phyloP scores from a whole-genome alignment of 139 green algal genomes.

The Closterium sp. region DNA sequence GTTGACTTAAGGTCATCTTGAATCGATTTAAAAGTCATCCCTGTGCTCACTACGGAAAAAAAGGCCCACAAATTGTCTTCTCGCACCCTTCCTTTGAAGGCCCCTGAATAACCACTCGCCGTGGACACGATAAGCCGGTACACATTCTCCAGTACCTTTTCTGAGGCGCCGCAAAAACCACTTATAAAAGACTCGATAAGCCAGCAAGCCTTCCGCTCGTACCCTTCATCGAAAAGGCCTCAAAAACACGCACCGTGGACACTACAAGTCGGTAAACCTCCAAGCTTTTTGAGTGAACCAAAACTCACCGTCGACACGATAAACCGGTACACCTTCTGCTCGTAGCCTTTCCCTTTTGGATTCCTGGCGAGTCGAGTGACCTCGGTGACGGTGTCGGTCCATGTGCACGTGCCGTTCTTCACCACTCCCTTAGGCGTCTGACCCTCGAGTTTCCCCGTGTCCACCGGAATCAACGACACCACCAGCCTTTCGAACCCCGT shows the following conservation, averaged over 20 bases:
- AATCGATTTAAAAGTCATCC: too few relatives aligned
- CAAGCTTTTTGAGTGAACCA: too few relatives aligned
- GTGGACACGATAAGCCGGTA: conserved; percentile 31
- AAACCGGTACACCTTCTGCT: conserved; percentile 25
- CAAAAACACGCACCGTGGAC: too few relatives aligned
- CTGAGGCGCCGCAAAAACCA: too few relatives aligned
- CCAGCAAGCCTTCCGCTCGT: conserved; percentile 30
- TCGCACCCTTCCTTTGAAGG: too few relatives aligned
- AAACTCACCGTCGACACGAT: conserved; percentile 34
- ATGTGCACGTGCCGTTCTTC: conserved; percentile 18
- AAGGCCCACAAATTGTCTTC: too few relatives aligned
- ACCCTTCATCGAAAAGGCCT: too few relatives aligned
- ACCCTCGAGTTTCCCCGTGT: conserved; percentile 24
- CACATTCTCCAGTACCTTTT: too few relatives aligned
- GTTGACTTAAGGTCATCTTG: too few relatives aligned
- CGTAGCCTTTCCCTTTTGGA: conserved; percentile 10
- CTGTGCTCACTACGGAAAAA: not conserved
- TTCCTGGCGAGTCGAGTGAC: conserved; percentile 23
- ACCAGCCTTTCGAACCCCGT: conserved; percentile 40
- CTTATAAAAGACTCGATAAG: too few relatives aligned
- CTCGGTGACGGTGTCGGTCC: conserved; percentile 42
- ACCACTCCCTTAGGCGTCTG: conserved; percentile 16
- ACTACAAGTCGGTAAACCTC: too few relatives aligned
- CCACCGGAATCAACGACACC: conserved; percentile 39
- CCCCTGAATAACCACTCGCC: too few relatives aligned